phyloP scores from a whole-genome alignment of 176 grass and related monocot genomes.

The Oryza officinalis region DNA sequence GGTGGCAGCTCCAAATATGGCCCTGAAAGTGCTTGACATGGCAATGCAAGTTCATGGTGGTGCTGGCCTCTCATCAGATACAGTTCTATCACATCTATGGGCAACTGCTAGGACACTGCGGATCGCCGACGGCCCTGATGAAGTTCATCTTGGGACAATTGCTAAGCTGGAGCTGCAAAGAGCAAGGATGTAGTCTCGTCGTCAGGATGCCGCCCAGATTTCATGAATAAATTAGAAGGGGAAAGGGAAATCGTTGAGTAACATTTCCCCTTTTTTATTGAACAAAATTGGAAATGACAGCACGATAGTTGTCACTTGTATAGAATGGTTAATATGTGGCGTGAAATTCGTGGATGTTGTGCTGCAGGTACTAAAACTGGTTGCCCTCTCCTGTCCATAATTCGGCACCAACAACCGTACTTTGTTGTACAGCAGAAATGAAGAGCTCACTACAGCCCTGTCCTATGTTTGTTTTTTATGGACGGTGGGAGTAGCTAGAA shows the following conservation, averaged over 20 bases:
- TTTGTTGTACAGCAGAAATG: not conserved
- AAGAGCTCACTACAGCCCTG: no score
- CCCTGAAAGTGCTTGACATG: conserved; percentile 90
- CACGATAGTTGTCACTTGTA: not conserved
- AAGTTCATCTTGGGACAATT: conserved; percentile 89
- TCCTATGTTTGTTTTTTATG: no score
- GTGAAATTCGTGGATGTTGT: conserved; percentile 7
- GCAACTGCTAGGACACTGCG: conserved; percentile 75
- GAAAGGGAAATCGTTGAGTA: not conserved
- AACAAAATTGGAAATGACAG: not conserved
- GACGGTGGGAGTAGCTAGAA: not conserved
- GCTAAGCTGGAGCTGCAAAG: conserved; percentile 81
- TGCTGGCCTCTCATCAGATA: conserved; percentile 79
- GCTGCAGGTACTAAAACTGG: not conserved
- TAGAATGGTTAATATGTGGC: conserved; percentile 20
- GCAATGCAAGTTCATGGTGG: conserved; percentile 96
- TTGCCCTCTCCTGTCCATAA: not conserved
- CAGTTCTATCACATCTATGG: conserved; percentile 75
- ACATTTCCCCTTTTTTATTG: not conserved
- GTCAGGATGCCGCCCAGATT: not conserved
- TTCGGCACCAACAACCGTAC: not conserved
- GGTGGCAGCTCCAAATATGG: conserved; percentile 97
- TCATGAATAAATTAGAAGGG: not conserved
- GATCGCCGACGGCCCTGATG: conserved; percentile 90
- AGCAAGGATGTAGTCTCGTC: conserved; percentile 51